Percentiles rank a stretch among this genome's conserved stretches.
Evolutionary conservation across 129 eudicot species (phyloP).

Genomic region (Flaveria ramosissima): DNA sequence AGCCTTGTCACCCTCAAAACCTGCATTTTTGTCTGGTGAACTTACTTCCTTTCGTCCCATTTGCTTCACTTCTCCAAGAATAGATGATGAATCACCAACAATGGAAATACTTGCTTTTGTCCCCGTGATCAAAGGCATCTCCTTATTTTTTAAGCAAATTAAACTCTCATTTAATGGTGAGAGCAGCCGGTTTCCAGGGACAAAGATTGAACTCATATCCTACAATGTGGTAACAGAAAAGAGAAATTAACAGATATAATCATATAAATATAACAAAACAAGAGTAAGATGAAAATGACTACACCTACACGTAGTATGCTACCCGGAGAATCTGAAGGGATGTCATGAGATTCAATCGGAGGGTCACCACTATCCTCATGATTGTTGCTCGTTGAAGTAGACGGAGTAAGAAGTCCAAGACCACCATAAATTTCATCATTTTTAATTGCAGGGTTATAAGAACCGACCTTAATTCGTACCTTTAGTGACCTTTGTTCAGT

Average conservation of each 20-base stretch:
- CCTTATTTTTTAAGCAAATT: conserved; percentile 39
- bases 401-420: conserved; percentile 65
- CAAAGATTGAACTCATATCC: conserved; percentile 63
- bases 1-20: conserved; percentile 25
- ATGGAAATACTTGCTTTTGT: conserved; percentile 22
- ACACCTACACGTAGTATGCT: conserved; percentile 54
- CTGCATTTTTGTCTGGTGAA: conserved; percentile 31
- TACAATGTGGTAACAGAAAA: conserved; percentile 32
- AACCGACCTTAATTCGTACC: conserved; percentile 68
- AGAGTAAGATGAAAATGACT: conserved; percentile 2
- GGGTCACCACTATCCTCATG: conserved; percentile 47
- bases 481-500: conserved; percentile 49
- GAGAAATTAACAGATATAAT: not conserved
- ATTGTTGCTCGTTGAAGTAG: conserved; percentile 56
- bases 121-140: conserved; percentile 30
- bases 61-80: conserved; percentile 33
- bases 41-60: conserved; percentile 46
- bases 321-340: conserved; percentile 41
- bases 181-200: conserved; percentile 51
- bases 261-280: conserved; percentile 8
- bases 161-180: conserved; percentile 78
- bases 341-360: conserved; percentile 35
- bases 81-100: conserved; percentile 38
- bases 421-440: conserved; percentile 60
- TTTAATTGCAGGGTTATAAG: conserved; percentile 43